Evolutionary conservation across 805 yeast genomes (phyloP), one percentile per base, ranked within the genome.

Genomic region (Yarrowia sp.): DNA sequence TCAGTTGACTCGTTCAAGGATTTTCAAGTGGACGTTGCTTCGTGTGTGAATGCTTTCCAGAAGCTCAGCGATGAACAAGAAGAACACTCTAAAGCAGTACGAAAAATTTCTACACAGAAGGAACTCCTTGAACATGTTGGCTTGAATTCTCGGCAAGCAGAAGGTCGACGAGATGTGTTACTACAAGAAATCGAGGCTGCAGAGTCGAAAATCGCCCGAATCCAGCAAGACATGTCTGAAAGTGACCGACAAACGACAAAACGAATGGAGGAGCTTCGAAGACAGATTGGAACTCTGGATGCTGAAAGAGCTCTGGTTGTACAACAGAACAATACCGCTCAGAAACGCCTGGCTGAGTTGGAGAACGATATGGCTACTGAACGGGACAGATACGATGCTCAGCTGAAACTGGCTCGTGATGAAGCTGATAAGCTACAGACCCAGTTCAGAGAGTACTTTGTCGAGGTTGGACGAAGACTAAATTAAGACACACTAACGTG

Each of bases 1-100:
- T 58, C 64, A 10, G 51, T 58, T 35, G 64, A 58, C 17, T 33
- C 64, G 22, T 58, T 58, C 51, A 58, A 43, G 13, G 50, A 43
- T 42, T 58, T 58, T 17, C 51, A 58, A 33, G 64, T 58, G 18
- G 64, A 58, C 51, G 50, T 58, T 8, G n/a, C 33, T 13, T 58
- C 64, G 22, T 58, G 64, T 36, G 13, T 58, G 3, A 11, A 51
- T 3, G 64, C 51, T 3, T 43, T 58, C 35, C 50, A 44, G 33
- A 44, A 58, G 22, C 35, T 43, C 15, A 22, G 17, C 11, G 51
- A 58, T 8, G 51, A 58, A 35, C 64, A 43, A 45, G 51, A 33
- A 14, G 51, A 42, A 1, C 50, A 43, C 33, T 33, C 50, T 42
- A 44, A 58, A 17, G 64, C 51, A 10, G 36, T 14, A 1, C 7